phyloP scores from a whole-genome alignment of 768 basidiomycete species.

The Astraeus odoratus region DNA sequence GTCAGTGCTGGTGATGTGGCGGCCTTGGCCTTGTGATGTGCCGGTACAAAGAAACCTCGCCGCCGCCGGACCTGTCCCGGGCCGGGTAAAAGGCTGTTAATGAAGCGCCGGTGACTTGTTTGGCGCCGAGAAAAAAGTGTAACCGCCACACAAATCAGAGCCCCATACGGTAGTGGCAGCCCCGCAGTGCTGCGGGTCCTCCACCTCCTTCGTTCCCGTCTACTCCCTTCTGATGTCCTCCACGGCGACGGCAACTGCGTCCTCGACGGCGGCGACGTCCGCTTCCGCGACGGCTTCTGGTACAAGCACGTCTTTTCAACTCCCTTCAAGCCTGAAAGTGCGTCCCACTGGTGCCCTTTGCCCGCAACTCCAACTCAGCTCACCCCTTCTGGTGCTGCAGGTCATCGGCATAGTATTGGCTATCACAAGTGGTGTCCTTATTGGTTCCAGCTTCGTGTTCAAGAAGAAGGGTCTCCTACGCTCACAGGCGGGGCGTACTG shows the following conservation, averaged over 20 bases:
- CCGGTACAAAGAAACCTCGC: too few relatives aligned
- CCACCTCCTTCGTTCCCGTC: slow-evolving; percentile 3
- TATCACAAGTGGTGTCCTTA: slow-evolving; percentile 74
- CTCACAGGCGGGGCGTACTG: slow-evolving; percentile 71
- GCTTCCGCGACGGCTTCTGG: slow-evolving; percentile 36
- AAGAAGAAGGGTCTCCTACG: slow-evolving; percentile 92
- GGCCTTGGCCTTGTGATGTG: too few relatives aligned
- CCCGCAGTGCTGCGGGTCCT: slow-evolving; percentile 3
- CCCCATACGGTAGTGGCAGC: slow-evolving; percentile 1
- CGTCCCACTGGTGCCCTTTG: not conserved
- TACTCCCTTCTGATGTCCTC: slow-evolving; percentile 20
- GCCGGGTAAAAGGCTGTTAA: too few relatives aligned
- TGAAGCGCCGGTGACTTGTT: too few relatives aligned
- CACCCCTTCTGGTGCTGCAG: slow-evolving; percentile 28
- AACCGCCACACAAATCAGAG: slow-evolving; percentile 7
- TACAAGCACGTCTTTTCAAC: slow-evolving; percentile 27
- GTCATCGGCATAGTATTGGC: slow-evolving; percentile 75
- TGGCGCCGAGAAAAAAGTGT: too few relatives aligned
- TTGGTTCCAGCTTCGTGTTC: slow-evolving; percentile 91
- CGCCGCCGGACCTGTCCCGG: too few relatives aligned
- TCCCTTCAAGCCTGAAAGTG: slow-evolving; percentile 49
- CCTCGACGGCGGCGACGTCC: slow-evolving; percentile 10
- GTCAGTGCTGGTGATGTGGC: too few relatives aligned
- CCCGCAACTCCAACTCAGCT: not conserved
- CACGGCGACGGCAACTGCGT: slow-evolving; percentile 21